phyloP scores from a whole-genome alignment of 202 grass and related monocot species.

The Schoenoplectus tabernaemontani region DNA sequence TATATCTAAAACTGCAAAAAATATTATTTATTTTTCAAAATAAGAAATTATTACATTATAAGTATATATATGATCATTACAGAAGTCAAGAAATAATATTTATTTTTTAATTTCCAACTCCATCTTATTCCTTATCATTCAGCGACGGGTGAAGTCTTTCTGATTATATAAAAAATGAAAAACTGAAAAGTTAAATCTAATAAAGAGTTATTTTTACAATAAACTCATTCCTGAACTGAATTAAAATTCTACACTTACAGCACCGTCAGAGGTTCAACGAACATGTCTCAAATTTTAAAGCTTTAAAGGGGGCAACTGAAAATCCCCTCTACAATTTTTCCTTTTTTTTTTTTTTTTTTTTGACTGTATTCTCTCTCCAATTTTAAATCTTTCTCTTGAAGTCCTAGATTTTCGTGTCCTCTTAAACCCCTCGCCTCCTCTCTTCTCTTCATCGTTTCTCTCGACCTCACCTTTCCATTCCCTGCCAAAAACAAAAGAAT shows the following conservation, averaged over 20 bases:
- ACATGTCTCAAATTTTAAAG: not conserved
- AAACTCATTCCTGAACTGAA: no score
- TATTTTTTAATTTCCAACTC: no score
- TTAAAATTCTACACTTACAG: no score
- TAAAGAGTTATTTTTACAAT: not conserved
- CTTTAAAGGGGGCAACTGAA: not conserved
- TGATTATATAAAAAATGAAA: not conserved
- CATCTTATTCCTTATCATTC: no score
- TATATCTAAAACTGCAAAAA: no score
- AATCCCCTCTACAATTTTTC: not conserved
- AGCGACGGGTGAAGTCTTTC: no score
- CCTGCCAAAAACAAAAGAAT: constrained; percentile 3
- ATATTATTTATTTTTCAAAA: no score
- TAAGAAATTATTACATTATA: no score
- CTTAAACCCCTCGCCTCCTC: constrained; percentile 26
- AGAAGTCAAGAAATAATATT: no score
- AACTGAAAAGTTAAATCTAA: not conserved
- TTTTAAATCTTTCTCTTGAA: constrained; percentile 6
- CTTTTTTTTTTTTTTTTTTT: not conserved
- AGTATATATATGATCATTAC: no score
- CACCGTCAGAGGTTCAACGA: not conserved
- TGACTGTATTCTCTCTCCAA: not conserved
- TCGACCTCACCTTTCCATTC: not conserved
- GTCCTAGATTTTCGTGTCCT: constrained; percentile 14
- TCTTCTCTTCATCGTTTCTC: constrained; percentile 4